These are phyloP conservation scores for Pseudopyricularia javanii DNA, from an alignment of 2,329 filamentous ascomycete genomes.

Conservation along the genomic window DNA sequence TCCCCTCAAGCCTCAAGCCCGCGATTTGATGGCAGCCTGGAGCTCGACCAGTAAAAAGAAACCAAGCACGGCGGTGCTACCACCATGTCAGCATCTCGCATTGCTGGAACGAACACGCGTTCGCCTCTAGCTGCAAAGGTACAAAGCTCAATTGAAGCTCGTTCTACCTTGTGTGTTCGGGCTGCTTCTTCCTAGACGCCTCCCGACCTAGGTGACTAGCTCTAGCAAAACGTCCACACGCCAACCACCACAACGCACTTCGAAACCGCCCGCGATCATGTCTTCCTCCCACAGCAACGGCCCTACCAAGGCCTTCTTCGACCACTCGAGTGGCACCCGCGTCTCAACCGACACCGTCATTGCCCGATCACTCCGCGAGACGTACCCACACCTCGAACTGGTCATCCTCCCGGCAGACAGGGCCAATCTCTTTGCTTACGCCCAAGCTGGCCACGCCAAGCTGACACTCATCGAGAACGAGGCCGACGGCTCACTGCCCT, in stretches of 20 bases:
- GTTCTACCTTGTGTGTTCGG: too few species aligned
- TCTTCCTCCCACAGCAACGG: not conserved
- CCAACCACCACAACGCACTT: too few species aligned
- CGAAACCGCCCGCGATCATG: not conserved
- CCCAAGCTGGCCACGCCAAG: constrained; percentile 23
- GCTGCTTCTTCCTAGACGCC: too few species aligned
- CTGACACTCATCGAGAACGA: constrained; percentile 15
- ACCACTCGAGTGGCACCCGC: constrained; percentile 25
- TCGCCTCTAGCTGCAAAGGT: too few species aligned
- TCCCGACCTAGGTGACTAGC: too few species aligned
- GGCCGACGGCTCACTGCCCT: constrained; percentile 15
- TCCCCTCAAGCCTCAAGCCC: too few species aligned
- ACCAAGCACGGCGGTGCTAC: not conserved
- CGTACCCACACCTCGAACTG: constrained; percentile 30
- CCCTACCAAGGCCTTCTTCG: constrained; percentile 17
- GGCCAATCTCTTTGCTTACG: constrained; percentile 28
- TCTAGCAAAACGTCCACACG: too few species aligned
- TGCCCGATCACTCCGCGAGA: constrained; percentile 22
- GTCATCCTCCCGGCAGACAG: constrained; percentile 20
- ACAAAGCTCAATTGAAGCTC: not conserved
- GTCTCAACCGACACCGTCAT: constrained; percentile 30
- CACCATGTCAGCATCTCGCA: too few species aligned
- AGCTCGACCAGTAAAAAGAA: not conserved
- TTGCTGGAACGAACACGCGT: too few species aligned
- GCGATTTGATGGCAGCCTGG: not conserved